Evolutionary conservation across 2,329 filamentous ascomycete species (phyloP).

Genomic region (Lachnellula subtilissima): DNA sequence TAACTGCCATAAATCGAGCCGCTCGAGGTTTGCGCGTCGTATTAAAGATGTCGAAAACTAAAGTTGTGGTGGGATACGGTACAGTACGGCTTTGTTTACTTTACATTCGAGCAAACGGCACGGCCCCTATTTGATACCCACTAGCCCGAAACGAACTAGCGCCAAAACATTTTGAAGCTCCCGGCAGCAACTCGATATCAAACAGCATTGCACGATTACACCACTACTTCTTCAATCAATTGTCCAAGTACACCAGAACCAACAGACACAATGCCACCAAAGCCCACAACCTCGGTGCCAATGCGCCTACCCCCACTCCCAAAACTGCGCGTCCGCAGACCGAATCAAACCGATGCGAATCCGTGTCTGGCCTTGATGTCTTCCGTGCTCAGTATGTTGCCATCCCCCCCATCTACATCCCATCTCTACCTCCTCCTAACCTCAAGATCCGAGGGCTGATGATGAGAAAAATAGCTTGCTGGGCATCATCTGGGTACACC

Average conservation of each 20-base stretch:
- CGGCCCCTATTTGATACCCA: neutral
- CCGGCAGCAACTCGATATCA: neutral
- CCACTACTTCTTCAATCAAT: neutral
- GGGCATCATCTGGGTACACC: slow-evolving; percentile 73
- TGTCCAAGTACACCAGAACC: neutral
- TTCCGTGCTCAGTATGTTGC: slow-evolving; percentile 55
- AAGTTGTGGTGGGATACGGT: neutral
- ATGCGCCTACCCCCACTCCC: slow-evolving; percentile 50
- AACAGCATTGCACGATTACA: neutral
- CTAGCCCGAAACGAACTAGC: slow-evolving; percentile 13
- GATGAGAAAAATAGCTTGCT: slow-evolving; percentile 57
- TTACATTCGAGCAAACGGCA: slow-evolving; percentile 12
- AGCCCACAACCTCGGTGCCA: slow-evolving; percentile 28
- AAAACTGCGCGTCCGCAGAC: slow-evolving; percentile 60
- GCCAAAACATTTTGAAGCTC: slow-evolving; percentile 17
- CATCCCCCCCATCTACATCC: slow-evolving; percentile 6
- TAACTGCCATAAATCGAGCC: neutral
- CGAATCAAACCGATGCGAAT: slow-evolving; percentile 57
- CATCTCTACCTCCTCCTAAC: neutral
- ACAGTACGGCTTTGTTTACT: slow-evolving; percentile 20
- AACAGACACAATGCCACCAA: slow-evolving; percentile 29
- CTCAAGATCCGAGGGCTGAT: neutral
- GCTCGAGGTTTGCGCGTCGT: neutral
- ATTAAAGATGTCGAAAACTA: slow-evolving; percentile 12
- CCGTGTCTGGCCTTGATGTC: slow-evolving; percentile 64